phyloP scores from a whole-genome alignment of 83 land plant species.

The Picea engelmannii region DNA sequence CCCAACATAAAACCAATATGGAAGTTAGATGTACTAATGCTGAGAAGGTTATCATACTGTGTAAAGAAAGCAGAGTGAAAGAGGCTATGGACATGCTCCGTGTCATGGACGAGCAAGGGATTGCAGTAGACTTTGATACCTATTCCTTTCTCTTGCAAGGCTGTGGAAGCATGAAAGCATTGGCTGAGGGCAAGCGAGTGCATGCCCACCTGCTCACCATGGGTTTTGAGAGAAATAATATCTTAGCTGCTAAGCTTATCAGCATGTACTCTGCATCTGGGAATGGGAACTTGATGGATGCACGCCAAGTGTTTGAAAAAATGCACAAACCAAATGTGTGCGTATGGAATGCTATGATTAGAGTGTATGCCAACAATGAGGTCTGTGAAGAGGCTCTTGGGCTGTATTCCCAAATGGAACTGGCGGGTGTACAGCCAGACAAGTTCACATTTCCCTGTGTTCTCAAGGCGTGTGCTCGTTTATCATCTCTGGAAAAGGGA shows the following conservation, averaged over 20 bases:
- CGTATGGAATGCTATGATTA: conserved; percentile 6
- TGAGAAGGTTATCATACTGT: no score
- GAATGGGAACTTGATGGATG: conserved; percentile 20
- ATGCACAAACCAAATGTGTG: not conserved
- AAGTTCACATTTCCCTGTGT: not conserved
- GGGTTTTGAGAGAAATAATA: not conserved
- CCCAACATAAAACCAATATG: no score
- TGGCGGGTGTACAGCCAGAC: not conserved
- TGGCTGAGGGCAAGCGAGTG: no score
- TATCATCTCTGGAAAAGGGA: conserved; percentile 24
- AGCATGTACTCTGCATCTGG: conserved; percentile 16
- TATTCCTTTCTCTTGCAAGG: no score
- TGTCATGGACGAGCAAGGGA: no score
- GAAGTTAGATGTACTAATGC: no score
- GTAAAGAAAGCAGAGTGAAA: no score
- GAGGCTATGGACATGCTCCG: no score
- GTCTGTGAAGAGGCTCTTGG: not conserved
- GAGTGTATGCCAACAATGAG: not conserved
- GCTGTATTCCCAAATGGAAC: not conserved
- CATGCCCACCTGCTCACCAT: not conserved
- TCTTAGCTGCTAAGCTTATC: conserved; percentile 18
- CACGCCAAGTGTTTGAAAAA: conserved; percentile 11
- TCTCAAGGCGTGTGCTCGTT: conserved; percentile 31
- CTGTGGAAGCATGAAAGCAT: no score
- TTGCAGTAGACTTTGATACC: no score